These are phyloP conservation scores for Cornus suecica DNA, from an alignment of 148 eudicot species.

Conservation along the genomic window DNA sequence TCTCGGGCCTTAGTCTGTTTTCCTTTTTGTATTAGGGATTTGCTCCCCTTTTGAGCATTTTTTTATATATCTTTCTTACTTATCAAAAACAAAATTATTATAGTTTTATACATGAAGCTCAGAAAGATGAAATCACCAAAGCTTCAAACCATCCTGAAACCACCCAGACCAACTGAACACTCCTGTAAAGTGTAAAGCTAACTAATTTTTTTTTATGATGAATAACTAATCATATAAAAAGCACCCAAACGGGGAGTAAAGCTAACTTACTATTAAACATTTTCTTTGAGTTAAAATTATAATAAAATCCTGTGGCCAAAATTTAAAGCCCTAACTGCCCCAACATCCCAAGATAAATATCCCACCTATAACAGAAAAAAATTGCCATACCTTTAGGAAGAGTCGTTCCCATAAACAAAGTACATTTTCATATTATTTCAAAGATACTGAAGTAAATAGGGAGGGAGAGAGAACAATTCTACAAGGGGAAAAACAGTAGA, in stretches of 20 bases:
- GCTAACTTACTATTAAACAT: neutral
- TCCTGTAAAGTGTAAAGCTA: neutral
- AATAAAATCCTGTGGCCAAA: neutral
- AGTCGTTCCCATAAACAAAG: neutral
- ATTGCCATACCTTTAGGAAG: neutral
- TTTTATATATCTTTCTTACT: too few species aligned
- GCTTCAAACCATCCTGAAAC: neutral
- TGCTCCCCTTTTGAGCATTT: too few species aligned
- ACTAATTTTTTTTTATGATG: neutral
- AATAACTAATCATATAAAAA: too few species aligned
- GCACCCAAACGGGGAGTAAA: too few species aligned
- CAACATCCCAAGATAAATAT: neutral
- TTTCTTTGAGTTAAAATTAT: neutral
- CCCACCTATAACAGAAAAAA: neutral
- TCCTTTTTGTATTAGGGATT: too few species aligned
- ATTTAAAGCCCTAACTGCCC: neutral
- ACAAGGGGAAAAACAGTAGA: neutral
- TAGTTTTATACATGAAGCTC: neutral
- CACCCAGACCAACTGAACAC: neutral
- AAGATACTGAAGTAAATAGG: neutral
- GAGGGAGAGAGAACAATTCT: neutral
- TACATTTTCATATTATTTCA: neutral
- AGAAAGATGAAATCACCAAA: neutral
- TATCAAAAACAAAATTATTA: too few species aligned
- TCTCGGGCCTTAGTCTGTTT: too few species aligned